These are phyloP conservation scores for Leishmania lainsoni DNA, from an alignment of 208 protist genomes.

Conservation along the genomic window DNA sequence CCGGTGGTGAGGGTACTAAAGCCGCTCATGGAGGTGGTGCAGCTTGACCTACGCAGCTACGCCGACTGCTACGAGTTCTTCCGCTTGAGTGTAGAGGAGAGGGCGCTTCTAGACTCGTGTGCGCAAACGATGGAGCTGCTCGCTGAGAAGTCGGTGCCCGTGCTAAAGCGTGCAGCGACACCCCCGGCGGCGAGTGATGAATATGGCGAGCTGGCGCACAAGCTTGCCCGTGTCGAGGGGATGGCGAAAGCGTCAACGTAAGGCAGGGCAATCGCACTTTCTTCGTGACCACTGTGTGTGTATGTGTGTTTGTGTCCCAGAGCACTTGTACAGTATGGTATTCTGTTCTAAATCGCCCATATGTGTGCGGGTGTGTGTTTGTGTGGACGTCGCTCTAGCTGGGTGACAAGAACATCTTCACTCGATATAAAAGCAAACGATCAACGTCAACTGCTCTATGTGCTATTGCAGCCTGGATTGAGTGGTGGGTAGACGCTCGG, in stretches of 20 bases:
- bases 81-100: conserved; percentile 30
- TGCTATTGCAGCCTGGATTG: not conserved
- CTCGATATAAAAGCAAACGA: not conserved
- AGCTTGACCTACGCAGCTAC: conserved; percentile 59
- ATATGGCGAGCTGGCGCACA: not conserved
- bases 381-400: not conserved
- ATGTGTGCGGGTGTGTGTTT: not conserved
- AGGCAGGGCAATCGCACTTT: not conserved
- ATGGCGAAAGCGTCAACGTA: not conserved
- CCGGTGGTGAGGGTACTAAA: conserved; percentile 64
- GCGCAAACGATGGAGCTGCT: conserved; percentile 42
- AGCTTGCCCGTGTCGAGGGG: conserved; percentile 11
- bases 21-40: conserved; percentile 62
- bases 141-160: conserved; percentile 9
- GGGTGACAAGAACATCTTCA: not conserved
- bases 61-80: conserved; percentile 69
- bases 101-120: conserved; percentile 29
- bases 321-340: not conserved
- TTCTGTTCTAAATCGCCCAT: not conserved
- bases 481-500: not conserved
- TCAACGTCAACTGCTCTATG: not conserved
- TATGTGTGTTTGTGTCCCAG: not conserved
- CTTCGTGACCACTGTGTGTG: not conserved
- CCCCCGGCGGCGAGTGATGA: not conserved
- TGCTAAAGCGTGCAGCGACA: conserved; percentile 2